A percentile compares a stretch with the other conserved stretches of the same genome.
These are phyloP conservation scores for Grammothele lineata DNA, from an alignment of 768 basidiomycete species.

Conservation along the genomic window DNA sequence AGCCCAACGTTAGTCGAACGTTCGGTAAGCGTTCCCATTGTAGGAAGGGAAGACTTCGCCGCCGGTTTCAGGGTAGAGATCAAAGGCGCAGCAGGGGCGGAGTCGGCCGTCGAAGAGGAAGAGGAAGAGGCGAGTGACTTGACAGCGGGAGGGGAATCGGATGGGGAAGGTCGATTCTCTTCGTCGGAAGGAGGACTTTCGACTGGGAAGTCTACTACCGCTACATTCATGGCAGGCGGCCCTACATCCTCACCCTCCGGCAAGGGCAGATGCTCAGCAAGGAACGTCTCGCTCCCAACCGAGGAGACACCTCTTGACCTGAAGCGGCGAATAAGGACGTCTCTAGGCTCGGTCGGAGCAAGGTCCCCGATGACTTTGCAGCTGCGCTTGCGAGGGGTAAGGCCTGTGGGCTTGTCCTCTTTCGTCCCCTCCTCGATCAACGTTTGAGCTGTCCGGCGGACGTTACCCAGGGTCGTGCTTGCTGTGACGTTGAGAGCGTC, in stretches of 20 bases:
- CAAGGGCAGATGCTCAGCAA: conserved; percentile 34
- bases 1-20: conserved; percentile 30
- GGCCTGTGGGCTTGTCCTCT: conserved; percentile 65
- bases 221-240: conserved; percentile 11
- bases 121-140: conserved; percentile 35
- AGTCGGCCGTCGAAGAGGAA: conserved; percentile 29
- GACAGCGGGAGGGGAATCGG: conserved; percentile 5
- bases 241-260: conserved; percentile 26
- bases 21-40: conserved; percentile 29
- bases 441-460: conserved; percentile 47
- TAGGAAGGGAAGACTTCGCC: conserved; percentile 18
- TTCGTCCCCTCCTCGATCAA: conserved; percentile 55
- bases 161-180: conserved; percentile 20
- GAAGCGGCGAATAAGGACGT: conserved; percentile 53
- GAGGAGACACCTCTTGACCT: conserved; percentile 30
- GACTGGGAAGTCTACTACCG: conserved; percentile 9
- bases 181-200: conserved; percentile 3
- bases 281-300: conserved; percentile 32
- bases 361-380: conserved; percentile 72
- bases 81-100: too few relatives aligned
- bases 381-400: conserved; percentile 70
- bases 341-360: conserved; percentile 63
- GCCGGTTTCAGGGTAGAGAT: conserved; percentile 20
- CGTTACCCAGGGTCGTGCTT: conserved; percentile 38
- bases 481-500: conserved; percentile 43